These are phyloP conservation scores for Eremomyces bilateralis DNA, from an alignment of 495 filamentous ascomycete species.

Conservation along the genomic window DNA sequence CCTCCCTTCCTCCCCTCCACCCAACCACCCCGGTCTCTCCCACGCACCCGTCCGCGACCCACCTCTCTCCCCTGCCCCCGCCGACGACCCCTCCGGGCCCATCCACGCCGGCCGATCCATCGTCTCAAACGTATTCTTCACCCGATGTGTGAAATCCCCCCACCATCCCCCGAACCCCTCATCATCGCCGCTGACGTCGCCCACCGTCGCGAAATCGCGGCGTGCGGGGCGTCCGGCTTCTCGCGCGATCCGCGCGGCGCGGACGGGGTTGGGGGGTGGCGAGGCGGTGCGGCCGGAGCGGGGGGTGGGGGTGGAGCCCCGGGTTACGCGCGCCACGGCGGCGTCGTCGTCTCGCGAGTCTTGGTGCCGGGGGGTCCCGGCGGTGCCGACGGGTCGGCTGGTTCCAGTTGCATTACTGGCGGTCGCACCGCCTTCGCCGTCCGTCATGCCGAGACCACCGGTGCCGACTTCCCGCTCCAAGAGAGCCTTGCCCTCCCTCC, in stretches of 20 bases:
- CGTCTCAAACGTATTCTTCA: slow-evolving; percentile 79
- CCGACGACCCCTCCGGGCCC: too few species aligned
- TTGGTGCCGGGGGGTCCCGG: too few species aligned
- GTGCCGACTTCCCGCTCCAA: slow-evolving; percentile 72
- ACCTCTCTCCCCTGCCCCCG: too few species aligned
- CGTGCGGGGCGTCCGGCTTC: neutral
- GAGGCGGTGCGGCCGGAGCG: too few species aligned
- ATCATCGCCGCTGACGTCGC: slow-evolving; percentile 21
- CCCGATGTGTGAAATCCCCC: slow-evolving; percentile 56
- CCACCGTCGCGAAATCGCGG: slow-evolving; percentile 7
- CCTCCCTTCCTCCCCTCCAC: too few species aligned
- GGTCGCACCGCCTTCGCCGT: slow-evolving; percentile 1
- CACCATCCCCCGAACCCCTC: slow-evolving; percentile 62
- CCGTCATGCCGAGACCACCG: slow-evolving; percentile 16
- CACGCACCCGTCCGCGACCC: too few species aligned
- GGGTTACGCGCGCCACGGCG: too few species aligned
- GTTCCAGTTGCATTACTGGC: neutral
- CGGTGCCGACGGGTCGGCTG: too few species aligned
- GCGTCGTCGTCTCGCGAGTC: too few species aligned
- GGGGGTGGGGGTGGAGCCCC: too few species aligned
- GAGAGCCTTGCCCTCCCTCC: slow-evolving; percentile 83
- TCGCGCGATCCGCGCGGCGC: slow-evolving; percentile 1
- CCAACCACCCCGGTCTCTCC: too few species aligned
- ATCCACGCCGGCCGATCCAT: slow-evolving; percentile 65
- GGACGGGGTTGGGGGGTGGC: too few species aligned